These are phyloP conservation scores for Pythium myriotylum DNA, from an alignment of 352 stramenopile genomes.

Conservation along the genomic window DNA sequence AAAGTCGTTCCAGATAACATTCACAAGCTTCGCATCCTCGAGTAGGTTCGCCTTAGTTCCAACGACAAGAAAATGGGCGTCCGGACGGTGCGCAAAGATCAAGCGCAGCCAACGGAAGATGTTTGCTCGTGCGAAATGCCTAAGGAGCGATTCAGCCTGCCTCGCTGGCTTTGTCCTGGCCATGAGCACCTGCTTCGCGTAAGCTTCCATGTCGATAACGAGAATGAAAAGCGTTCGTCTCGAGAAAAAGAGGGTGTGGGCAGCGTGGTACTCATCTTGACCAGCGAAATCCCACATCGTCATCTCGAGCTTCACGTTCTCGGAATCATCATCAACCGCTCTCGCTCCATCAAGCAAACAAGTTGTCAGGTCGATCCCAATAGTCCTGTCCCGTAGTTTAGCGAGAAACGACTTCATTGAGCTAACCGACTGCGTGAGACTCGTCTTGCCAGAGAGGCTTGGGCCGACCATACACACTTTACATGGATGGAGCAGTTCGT, in stretches of 20 bases:
- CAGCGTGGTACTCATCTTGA: conserved; percentile 12
- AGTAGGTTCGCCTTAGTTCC: conserved; percentile 15
- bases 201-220: conserved; percentile 5
- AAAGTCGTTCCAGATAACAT: conserved; percentile 4
- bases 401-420: background rate
- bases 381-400: background rate
- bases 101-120: conserved; percentile 20
- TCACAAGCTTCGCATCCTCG: background rate
- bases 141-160: background rate
- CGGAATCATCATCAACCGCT: too few species aligned
- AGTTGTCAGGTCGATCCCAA: conserved; percentile 31
- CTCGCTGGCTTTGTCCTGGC: background rate
- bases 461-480: background rate
- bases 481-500: background rate
- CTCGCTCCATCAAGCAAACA: conserved; percentile 12
- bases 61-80: conserved; percentile 18
- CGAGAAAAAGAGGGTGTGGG: conserved; percentile 20
- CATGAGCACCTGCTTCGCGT: background rate
- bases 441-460: background rate
- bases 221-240: conserved; percentile 16
- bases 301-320: too few species aligned
- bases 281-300: conserved; percentile 28
- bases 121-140: conserved; percentile 2
- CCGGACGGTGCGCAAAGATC: conserved; percentile 14
- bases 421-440: background rate